Evolutionary conservation across 2,329 filamentous ascomycete genomes (phyloP).

Genomic region (Scortechinia acanthostroma): DNA sequence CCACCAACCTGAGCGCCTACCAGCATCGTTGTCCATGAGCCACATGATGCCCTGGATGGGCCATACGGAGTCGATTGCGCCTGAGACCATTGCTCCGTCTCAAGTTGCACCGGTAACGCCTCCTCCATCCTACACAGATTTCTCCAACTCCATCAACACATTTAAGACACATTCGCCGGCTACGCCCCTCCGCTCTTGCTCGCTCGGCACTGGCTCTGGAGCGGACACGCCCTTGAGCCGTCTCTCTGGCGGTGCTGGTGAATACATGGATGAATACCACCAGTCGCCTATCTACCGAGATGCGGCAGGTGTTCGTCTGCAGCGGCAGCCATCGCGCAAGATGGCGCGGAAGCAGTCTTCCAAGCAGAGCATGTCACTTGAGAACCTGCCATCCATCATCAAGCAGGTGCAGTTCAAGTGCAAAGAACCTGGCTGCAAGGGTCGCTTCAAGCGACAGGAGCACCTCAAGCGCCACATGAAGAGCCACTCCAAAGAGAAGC

Average conservation of each 20-base stretch:
- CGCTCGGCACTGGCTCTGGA: slow-evolving; percentile 20
- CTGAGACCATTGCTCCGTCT: slow-evolving; percentile 22
- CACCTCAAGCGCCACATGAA: slow-evolving; percentile 38
- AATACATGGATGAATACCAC: slow-evolving; percentile 20
- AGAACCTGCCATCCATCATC: slow-evolving; percentile 21
- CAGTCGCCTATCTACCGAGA: slow-evolving; percentile 8
- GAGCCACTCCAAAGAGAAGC: slow-evolving; percentile 26
- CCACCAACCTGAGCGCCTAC: slow-evolving; percentile 20
- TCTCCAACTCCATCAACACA: slow-evolving; percentile 17
- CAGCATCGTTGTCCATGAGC: slow-evolving; percentile 22
- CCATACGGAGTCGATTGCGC: slow-evolving; percentile 17
- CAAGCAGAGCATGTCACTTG: slow-evolving; percentile 22
- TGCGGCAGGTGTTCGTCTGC: background rate
- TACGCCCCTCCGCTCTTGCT: slow-evolving; percentile 21
- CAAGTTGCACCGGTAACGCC: slow-evolving; percentile 24
- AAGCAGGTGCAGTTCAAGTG: slow-evolving; percentile 30
- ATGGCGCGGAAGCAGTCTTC: slow-evolving; percentile 15
- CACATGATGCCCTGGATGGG: slow-evolving; percentile 25
- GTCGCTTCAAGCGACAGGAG: slow-evolving; percentile 36
- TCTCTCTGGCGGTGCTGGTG: slow-evolving; percentile 17
- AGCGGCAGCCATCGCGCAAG: slow-evolving; percentile 11
- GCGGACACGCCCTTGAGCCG: slow-evolving; percentile 22
- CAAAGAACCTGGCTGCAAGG: slow-evolving; percentile 28
- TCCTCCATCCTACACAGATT: slow-evolving; percentile 21
- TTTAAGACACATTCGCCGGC: slow-evolving; percentile 24